These are phyloP conservation scores for Yamadazyma trypodendri DNA, from an alignment of 1,139 yeast species.

Conservation along the genomic window DNA sequence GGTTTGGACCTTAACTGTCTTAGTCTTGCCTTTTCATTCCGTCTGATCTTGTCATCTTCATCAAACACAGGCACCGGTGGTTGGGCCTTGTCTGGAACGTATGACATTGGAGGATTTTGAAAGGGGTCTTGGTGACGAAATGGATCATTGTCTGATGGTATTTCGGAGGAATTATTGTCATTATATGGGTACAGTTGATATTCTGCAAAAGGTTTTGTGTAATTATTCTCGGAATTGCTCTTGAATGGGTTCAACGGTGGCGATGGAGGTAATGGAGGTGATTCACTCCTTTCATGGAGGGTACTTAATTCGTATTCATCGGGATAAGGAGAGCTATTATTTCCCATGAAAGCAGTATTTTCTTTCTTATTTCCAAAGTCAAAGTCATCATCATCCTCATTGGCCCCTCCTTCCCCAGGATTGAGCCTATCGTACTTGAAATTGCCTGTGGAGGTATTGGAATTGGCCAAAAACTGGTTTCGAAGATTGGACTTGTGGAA, in stretches of 20 bases:
- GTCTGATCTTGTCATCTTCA: constrained; percentile 19
- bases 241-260: constrained; percentile 11
- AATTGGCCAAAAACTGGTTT: constrained; percentile 17
- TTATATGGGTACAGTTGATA: constrained; percentile 12
- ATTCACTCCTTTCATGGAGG: background rate
- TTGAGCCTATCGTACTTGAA: constrained; percentile 6
- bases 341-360: constrained; percentile 1
- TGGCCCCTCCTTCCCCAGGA: background rate
- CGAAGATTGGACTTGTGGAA: constrained; percentile 8
- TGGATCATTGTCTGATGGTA: background rate
- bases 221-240: constrained; percentile 1
- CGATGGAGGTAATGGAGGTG: constrained; percentile 5
- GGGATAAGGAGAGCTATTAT: background rate
- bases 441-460: constrained; percentile 14
- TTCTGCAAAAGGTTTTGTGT: constrained; percentile 3
- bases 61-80: constrained; percentile 17
- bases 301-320: constrained; percentile 13
- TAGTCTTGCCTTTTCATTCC: constrained; percentile 28
- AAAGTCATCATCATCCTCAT: constrained; percentile 14
- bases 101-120: constrained; percentile 12
- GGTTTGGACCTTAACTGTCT: constrained; percentile 31
- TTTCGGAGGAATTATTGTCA: background rate
- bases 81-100: constrained; percentile 15
- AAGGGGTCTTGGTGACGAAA: constrained; percentile 11
- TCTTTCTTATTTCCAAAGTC: constrained; percentile 6